These are phyloP conservation scores for Boletus huronensis DNA, from an alignment of 768 basidiomycete species.

Conservation along the genomic window DNA sequence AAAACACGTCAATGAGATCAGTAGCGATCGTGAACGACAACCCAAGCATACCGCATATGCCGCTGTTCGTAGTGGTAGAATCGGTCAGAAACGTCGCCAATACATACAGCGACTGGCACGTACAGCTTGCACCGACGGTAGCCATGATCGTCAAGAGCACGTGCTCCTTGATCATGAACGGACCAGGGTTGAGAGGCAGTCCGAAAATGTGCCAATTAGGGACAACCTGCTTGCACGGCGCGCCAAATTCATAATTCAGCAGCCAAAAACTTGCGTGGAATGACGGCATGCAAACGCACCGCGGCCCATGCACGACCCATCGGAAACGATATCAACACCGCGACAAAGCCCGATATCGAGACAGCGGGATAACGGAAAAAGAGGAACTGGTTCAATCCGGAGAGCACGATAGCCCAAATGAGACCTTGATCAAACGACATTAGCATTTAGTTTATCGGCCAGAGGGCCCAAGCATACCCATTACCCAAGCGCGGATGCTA, in stretches of 20 bases:
- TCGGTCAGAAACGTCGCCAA: no score
- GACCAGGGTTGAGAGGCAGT: slow-evolving; percentile 66
- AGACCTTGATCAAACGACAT: slow-evolving; percentile 24
- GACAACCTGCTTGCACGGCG: slow-evolving; percentile 36
- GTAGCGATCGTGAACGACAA: background rate
- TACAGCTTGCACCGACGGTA: slow-evolving; percentile 37
- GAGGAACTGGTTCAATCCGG: slow-evolving; percentile 79
- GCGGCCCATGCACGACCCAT: slow-evolving; percentile 63
- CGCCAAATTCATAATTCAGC: no score
- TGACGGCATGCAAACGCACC: slow-evolving; percentile 13
- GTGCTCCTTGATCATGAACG: slow-evolving; percentile 72
- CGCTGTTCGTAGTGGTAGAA: slow-evolving; percentile 15
- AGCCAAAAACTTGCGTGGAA: background rate
- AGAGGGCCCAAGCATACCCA: slow-evolving; percentile 35
- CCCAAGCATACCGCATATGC: slow-evolving; percentile 43
- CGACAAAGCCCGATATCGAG: slow-evolving; percentile 48
- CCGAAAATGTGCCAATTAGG: slow-evolving; percentile 56
- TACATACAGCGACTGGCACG: no score
- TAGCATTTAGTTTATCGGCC: background rate
- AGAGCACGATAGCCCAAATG: slow-evolving; percentile 54
- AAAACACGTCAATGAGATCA: background rate
- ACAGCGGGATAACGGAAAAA: slow-evolving; percentile 62
- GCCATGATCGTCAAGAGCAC: slow-evolving; percentile 71
- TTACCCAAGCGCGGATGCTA: slow-evolving; percentile 56
- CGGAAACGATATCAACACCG: slow-evolving; percentile 68